These are phyloP conservation scores for Ophiostoma ulmi DNA, from an alignment of 2,329 filamentous ascomycete genomes.

Conservation along the genomic window DNA sequence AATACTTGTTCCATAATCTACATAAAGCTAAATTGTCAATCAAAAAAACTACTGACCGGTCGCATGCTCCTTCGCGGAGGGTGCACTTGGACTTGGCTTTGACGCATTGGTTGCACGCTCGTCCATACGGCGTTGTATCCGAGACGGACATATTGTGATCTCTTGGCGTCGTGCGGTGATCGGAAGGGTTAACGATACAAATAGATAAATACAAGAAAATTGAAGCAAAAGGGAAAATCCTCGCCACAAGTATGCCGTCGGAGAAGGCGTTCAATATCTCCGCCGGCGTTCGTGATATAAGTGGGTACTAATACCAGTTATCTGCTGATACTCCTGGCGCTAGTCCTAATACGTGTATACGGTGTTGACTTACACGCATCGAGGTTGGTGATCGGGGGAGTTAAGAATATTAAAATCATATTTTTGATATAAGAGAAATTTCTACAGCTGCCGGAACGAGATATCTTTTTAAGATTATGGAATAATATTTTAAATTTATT, in stretches of 20 bases:
- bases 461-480: neutral
- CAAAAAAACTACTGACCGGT: constrained; percentile 12
- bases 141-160: neutral
- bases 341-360: constrained; percentile 7
- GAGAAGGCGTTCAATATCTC: neutral
- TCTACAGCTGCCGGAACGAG: neutral
- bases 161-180: neutral
- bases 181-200: neutral
- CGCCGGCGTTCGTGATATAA: neutral
- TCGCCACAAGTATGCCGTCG: neutral
- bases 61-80: constrained; percentile 18
- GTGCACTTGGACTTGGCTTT: constrained; percentile 24
- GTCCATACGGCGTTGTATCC: constrained; percentile 19
- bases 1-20: too few species aligned
- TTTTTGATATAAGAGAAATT: neutral
- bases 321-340: neutral
- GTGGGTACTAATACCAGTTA: neutral
- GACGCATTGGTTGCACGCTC: constrained; percentile 22
- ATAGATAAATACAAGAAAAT: neutral
- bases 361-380: constrained; percentile 8
- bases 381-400: neutral
- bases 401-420: neutral
- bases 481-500: too few species aligned
- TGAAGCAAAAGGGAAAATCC: constrained; percentile 7
- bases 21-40: too few species aligned